These are phyloP conservation scores for Fusarium papillatum DNA, from an alignment of 2,329 filamentous ascomycete genomes.

Conservation along the genomic window DNA sequence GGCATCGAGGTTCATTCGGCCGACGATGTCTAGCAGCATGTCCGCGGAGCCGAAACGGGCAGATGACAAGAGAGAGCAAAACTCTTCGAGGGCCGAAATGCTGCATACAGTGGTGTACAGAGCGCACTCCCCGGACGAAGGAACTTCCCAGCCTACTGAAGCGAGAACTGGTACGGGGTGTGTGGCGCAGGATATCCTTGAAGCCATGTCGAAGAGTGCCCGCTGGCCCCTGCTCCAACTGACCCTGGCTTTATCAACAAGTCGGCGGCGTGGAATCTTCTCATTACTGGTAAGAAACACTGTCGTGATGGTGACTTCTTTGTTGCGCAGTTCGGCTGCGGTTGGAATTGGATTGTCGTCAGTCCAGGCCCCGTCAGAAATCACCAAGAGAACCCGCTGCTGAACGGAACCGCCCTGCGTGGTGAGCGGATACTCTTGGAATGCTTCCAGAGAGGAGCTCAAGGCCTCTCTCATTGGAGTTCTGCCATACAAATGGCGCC, in stretches of 20 bases:
- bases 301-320: background rate
- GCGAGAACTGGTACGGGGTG: background rate
- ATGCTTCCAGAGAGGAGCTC: background rate
- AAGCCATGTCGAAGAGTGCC: background rate
- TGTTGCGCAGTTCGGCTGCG: background rate
- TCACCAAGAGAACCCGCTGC: background rate
- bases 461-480: background rate
- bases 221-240: background rate
- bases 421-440: background rate
- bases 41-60: background rate
- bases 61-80: background rate
- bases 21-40: background rate
- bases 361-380: background rate
- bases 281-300: background rate
- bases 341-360: background rate
- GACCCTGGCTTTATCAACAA: background rate
- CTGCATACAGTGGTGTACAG: background rate
- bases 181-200: background rate
- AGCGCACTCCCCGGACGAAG: background rate
- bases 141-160: background rate
- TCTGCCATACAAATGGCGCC: background rate
- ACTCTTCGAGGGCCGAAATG: background rate
- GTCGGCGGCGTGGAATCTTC: background rate
- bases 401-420: background rate
- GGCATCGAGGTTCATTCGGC: background rate